Evolutionary conservation across 768 basidiomycete genomes (phyloP).

Genomic region (Mycena filopes): DNA sequence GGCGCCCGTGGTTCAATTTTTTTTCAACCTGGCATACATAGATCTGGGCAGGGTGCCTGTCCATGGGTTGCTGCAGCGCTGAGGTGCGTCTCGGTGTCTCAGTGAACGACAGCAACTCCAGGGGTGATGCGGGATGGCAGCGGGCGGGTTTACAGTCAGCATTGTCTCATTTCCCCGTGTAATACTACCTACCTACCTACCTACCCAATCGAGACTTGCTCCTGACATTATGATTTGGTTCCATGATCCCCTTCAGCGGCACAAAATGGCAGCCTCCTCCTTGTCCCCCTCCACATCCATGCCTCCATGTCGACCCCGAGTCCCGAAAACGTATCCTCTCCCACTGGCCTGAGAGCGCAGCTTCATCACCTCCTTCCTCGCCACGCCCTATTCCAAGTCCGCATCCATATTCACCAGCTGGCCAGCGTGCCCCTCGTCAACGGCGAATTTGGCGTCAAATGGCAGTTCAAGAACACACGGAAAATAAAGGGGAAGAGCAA

Average conservation of each 20-base stretch:
- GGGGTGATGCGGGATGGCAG: no score
- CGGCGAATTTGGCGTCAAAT: constrained; percentile 75
- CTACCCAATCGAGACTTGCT: neutral
- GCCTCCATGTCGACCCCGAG: constrained; percentile 1
- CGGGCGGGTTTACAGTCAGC: no score
- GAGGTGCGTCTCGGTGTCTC: no score
- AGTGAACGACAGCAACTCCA: no score
- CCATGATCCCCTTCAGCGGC: neutral
- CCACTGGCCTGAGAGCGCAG: constrained; percentile 58
- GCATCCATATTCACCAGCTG: constrained; percentile 72
- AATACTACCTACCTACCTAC: no score
- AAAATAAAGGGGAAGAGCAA: constrained; percentile 39
- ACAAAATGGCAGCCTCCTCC: neutral
- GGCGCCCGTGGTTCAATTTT: no score
- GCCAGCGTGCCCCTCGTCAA: constrained; percentile 76
- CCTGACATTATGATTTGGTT: neutral
- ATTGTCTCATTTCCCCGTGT: no score
- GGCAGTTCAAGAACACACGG: constrained; percentile 75
- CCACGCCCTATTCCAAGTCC: constrained; percentile 74
- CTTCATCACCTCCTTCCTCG: constrained; percentile 69
- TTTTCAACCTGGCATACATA: no score
- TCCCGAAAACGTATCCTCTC: neutral
- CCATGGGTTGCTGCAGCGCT: no score
- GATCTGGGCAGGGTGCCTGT: no score
- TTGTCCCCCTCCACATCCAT: neutral